Evolutionary conservation across 805 yeast genomes (phyloP).

Genomic region (Saccharomycopsis vini): DNA sequence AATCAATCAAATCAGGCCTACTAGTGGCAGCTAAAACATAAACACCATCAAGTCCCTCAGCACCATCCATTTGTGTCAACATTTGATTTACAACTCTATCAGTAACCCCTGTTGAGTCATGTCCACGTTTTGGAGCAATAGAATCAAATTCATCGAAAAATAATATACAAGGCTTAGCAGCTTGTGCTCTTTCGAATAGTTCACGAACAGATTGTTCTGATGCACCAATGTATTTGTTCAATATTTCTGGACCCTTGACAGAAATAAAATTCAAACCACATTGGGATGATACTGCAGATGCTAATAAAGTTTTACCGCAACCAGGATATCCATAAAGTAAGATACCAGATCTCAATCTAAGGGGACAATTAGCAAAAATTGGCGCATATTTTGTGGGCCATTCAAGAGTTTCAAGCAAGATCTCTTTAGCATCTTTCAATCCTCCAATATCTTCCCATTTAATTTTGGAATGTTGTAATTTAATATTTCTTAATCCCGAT

Average conservation of each 20-base stretch:
- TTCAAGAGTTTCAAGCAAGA: slow-evolving; percentile 79
- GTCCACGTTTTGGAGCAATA: slow-evolving; percentile 96
- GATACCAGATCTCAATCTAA: slow-evolving; percentile 82
- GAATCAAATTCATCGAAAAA: slow-evolving; percentile 96
- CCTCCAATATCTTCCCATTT: slow-evolving; percentile 92
- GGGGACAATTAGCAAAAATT: slow-evolving; percentile 81
- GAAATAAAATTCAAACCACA: slow-evolving; percentile 91
- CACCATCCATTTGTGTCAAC: slow-evolving; percentile 98
- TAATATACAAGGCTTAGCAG: slow-evolving; percentile 87
- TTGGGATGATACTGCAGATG: slow-evolving; percentile 88
- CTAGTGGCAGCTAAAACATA: slow-evolving; percentile 94
- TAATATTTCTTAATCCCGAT: slow-evolving; percentile 76
- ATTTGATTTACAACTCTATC: slow-evolving; percentile 96
- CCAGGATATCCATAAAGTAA: slow-evolving; percentile 94
- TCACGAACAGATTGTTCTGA: slow-evolving; percentile 93
- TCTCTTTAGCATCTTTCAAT: slow-evolving; percentile 59
- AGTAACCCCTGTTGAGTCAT: slow-evolving; percentile 95
- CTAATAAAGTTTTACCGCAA: slow-evolving; percentile 89
- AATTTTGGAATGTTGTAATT: slow-evolving; percentile 65
- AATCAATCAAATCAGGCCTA: slow-evolving; percentile 91
- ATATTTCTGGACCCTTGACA: slow-evolving; percentile 90
- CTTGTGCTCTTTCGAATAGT: slow-evolving; percentile 85
- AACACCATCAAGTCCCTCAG: slow-evolving; percentile 94
- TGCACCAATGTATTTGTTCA: slow-evolving; percentile 94
- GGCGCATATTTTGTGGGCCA: slow-evolving; percentile 98